Evolutionary conservation across 2,329 filamentous ascomycete species (phyloP).

Genomic region (Talaromyces sp.): DNA sequence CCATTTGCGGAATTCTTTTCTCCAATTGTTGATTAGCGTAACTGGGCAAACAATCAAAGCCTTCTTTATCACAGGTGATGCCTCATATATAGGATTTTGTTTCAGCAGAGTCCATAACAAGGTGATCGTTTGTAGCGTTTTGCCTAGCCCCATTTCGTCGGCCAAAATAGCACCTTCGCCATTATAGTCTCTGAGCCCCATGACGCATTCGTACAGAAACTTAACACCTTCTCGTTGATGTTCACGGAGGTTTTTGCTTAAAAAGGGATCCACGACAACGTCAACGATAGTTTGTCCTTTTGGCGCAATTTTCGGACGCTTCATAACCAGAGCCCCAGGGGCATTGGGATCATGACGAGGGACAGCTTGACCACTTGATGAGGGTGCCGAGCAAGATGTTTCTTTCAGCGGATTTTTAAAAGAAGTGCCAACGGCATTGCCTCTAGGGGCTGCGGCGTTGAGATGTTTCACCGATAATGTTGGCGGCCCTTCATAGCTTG

Average conservation of each 20-base stretch:
- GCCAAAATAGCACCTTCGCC: conserved; percentile 68
- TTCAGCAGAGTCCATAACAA: conserved; percentile 69
- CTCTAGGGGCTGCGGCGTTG: conserved; percentile 37
- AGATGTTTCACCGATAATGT: conserved; percentile 34
- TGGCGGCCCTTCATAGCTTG: conserved; percentile 19
- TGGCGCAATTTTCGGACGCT: conserved; percentile 52
- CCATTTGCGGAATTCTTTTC: conserved; percentile 70
- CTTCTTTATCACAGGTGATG: conserved; percentile 61
- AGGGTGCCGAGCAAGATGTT: conserved; percentile 49
- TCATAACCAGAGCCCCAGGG: conserved; percentile 64
- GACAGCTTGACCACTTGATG: conserved; percentile 45
- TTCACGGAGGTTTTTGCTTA: conserved; percentile 59
- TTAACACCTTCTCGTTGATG: conserved; percentile 67
- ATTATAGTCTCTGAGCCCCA: conserved; percentile 64
- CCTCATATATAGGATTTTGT: conserved; percentile 63
- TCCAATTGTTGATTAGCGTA: conserved; percentile 69
- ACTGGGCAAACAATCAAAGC: conserved; percentile 71
- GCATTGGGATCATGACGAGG: conserved; percentile 63
- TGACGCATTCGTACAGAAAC: conserved; percentile 72
- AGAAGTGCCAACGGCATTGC: conserved; percentile 40
- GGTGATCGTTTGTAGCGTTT: conserved; percentile 69
- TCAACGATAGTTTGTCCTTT: conserved; percentile 65
- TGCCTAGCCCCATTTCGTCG: conserved; percentile 73
- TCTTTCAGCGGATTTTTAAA: conserved; percentile 63
- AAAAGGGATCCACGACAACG: conserved; percentile 66